Percentiles rank a stretch among this genome's conserved stretches.
Evolutionary conservation across 805 yeast species (phyloP).

Genomic region (Saccharomycopsis synnaedendra): DNA sequence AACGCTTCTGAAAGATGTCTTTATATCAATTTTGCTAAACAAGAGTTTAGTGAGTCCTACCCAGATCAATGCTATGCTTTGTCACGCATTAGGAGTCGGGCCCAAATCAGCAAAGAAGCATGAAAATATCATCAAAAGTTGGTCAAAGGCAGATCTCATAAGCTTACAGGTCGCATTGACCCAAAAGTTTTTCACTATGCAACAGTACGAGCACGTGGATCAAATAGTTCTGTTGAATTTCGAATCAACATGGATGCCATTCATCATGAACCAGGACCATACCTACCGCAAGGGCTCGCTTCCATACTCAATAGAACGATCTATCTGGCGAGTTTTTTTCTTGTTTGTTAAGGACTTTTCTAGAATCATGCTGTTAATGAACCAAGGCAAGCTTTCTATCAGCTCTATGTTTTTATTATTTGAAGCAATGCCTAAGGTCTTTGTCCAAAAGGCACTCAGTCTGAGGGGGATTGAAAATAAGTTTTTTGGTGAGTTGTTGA

Average conservation of each 20-base stretch:
- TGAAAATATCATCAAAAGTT: background rate
- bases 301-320: slow-evolving; percentile 12
- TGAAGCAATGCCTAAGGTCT: no score
- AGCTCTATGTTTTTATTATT: no score
- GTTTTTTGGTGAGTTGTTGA: no score
- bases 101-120: background rate
- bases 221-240: slow-evolving; percentile 9
- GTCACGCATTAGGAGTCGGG: background rate
- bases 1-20: slow-evolving; percentile 1
- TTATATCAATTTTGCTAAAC: slow-evolving; percentile 8
- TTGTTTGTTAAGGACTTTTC: slow-evolving; percentile 10
- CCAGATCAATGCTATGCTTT: slow-evolving; percentile 6
- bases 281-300: background rate
- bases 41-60: slow-evolving; percentile 4
- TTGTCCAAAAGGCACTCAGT: no score
- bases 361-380: no score
- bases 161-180: slow-evolving; percentile 14
- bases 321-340: slow-evolving; percentile 16
- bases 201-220: slow-evolving; percentile 4
- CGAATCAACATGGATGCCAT: slow-evolving; percentile 8
- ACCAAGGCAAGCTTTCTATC: no score
- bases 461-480: no score
- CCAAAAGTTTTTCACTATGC: slow-evolving; percentile 12
- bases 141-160: slow-evolving; percentile 13
- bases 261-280: slow-evolving; percentile 1